Percentiles rank a stretch among this genome's conserved stretches.
Evolutionary conservation across 352 stramenopile species (phyloP).

Genomic region (Globisporangium radiosum): DNA sequence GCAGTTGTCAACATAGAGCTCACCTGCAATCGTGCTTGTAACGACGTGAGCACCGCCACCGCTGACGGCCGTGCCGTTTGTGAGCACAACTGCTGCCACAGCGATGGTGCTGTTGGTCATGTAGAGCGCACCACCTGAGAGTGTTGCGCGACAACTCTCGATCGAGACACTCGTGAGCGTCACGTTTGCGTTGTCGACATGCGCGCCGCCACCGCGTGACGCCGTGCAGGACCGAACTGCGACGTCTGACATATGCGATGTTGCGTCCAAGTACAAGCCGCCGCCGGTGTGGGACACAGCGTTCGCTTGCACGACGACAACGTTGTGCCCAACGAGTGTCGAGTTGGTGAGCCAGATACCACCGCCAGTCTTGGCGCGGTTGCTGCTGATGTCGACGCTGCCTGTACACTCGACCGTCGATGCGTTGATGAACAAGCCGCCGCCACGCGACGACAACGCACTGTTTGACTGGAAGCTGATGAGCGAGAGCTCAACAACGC

Average conservation of each 20-base stretch:
- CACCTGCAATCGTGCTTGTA: slow-evolving; percentile 1
- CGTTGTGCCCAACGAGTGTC: slow-evolving; percentile 3
- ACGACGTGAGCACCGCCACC: slow-evolving; percentile 18
- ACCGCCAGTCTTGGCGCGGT: slow-evolving; percentile 6
- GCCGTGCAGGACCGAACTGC: background rate
- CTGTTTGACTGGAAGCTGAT: slow-evolving; percentile 3
- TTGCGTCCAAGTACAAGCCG: slow-evolving; percentile 5
- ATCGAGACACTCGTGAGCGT: background rate
- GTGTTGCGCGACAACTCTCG: slow-evolving; percentile 6
- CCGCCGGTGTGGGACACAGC: slow-evolving; percentile 6
- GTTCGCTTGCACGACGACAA: slow-evolving; percentile 6
- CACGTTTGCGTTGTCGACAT: slow-evolving; percentile 8
- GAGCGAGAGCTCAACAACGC: slow-evolving; percentile 4
- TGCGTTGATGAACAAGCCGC: slow-evolving; percentile 4
- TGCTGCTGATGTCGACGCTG: slow-evolving; percentile 2
- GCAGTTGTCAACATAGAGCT: background rate
- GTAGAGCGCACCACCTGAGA: slow-evolving; percentile 14
- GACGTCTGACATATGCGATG: background rate
- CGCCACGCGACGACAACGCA: slow-evolving; percentile 5
- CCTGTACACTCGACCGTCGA: slow-evolving; percentile 8
- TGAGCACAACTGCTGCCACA: slow-evolving; percentile 2
- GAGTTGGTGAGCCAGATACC: slow-evolving; percentile 9
- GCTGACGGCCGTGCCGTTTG: background rate
- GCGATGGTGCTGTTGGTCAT: slow-evolving; percentile 1
- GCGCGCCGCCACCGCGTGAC: slow-evolving; percentile 12